Base-by-base conservation (phyloP, 768 basidiomycete genomes). In the Boletus edulis region DNA sequence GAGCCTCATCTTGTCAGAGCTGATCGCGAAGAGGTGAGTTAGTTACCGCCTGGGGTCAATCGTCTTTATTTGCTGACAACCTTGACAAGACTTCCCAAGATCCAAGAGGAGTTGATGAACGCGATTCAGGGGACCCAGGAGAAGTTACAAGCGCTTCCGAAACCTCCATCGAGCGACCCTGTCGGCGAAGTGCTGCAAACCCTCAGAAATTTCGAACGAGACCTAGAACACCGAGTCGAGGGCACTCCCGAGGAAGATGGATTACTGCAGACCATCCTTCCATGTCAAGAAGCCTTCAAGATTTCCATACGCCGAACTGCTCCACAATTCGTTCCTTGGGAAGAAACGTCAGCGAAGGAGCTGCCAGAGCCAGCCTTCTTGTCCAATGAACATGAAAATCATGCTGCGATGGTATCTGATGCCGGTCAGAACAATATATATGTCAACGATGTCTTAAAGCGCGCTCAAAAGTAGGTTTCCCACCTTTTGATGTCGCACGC, bases 11-110 rank as follows among this genome's bases (percentile, higher is more conserved):
- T 65, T 92, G 0, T 86, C 86, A 0, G 81, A 84, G 29, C 68
- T 87, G 4, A 86, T 90, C 37, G 69, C 78, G 0, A 82, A 81
- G 58, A 72, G 84, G 89, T 86, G 50, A 3, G 72, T 67, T 20
- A 29, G 9, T 13, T 4, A 12, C 24, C 42, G 11, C 2, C 7
- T 8, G 11, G 13, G 10, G 8, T 17, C 27, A 1, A 12, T 40
- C n/a, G 12, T 22, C 11, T 0, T 34, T 13, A 4, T 35, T 12
- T 24, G 22, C 43, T 59, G 12, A 52, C 11, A 0, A 35, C 20
- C 47, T 5, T 12, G 8, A 18, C 17, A 51, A 90, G 89, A 41
- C 74, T 90, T 0, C 87, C 88, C 0, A 70, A 79, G 54, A 82
- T 89, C 11, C 79, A 82, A 47, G 73, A 80, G 1, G 86, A 89